Conservation (phyloP, 768 basidiomycete species). For the Kwoniella heveanensis region DNA sequence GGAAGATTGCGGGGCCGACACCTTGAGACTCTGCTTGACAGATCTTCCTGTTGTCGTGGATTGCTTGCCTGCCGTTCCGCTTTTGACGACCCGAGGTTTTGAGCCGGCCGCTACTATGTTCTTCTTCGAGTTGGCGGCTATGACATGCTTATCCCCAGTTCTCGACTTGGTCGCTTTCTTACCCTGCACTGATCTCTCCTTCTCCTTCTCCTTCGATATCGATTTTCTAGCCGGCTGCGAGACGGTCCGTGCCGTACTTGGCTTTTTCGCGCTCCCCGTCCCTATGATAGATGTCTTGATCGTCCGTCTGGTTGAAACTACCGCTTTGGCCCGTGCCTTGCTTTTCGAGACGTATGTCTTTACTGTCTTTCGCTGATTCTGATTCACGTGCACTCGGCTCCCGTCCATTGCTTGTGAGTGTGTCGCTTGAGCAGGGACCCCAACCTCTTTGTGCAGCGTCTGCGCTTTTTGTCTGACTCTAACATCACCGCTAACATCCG, state of each 20-base stretch:
- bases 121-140: no score
- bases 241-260: neutral
- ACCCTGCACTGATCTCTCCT: neutral
- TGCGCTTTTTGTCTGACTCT: no score
- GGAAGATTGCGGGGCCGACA: neutral
- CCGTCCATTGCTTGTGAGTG: no score
- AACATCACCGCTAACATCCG: no score
- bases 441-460: no score
- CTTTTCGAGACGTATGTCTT: slow-evolving; percentile 1
- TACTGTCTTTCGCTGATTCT: neutral
- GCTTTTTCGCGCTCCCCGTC: neutral
- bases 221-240: neutral
- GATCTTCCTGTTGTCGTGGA: neutral
- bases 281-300: neutral
- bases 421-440: no score
- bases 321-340: neutral
- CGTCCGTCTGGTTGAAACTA: neutral
- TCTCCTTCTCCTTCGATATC: slow-evolving; percentile 2
- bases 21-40: no score
- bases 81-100: no score
- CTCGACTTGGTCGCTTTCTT: neutral
- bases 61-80: neutral
- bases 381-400: no score
- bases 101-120: no score
- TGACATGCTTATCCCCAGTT: neutral